Evolutionary conservation across 495 filamentous ascomycete genomes (phyloP), one percentile per base, ranked within the genome.

Genomic region (Neurospora tetrasperma): DNA sequence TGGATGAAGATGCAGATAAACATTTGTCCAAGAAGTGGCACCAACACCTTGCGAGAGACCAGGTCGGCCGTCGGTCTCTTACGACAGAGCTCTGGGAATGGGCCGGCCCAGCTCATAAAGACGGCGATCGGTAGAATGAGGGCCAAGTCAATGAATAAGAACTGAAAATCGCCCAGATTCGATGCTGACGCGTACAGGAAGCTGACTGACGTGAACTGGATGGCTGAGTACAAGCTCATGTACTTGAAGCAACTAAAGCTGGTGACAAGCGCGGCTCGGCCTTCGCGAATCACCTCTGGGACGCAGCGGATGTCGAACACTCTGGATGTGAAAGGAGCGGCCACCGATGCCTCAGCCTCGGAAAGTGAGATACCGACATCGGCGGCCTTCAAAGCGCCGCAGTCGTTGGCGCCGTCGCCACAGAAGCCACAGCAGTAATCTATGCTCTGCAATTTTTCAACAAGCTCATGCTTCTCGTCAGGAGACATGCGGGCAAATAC

Each of bases 211-310:
- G 93, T 96, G 84, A 99, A 99, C 82, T 99, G 96, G 70, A 99
- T 99, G 7, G 96, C 96, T 5, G 95, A 98, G 82, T 99, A 99
- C 73, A 99, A 83, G 77, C 93, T 97, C 96, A 99, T 99, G 81
- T 94, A 99, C 82, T 99, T 99, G 85, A 99, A 99, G 84, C 96
- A 99, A 83, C 93, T 97, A 83, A 99, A 99, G 79, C 94, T 98
- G 39, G 96, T 99, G 8, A 98, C 94, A 20, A 99, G 86, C 68
- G 96, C 92, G 62, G 95, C 95, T 73, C 96, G 90, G 5, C 96
- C 96, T 85, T 99, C 96, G 38, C 92, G 92, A 71, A 99, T 98
- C 74, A 98, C 88, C 72, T 94, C 91, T 40, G 94, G 96, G 35
- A 99, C 94, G 82, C 96, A 99, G 16, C 92, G 93, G 75, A 98